Evolutionary conservation across 306 rosid species (phyloP).

Genomic region (Adenanthera pavonina): DNA sequence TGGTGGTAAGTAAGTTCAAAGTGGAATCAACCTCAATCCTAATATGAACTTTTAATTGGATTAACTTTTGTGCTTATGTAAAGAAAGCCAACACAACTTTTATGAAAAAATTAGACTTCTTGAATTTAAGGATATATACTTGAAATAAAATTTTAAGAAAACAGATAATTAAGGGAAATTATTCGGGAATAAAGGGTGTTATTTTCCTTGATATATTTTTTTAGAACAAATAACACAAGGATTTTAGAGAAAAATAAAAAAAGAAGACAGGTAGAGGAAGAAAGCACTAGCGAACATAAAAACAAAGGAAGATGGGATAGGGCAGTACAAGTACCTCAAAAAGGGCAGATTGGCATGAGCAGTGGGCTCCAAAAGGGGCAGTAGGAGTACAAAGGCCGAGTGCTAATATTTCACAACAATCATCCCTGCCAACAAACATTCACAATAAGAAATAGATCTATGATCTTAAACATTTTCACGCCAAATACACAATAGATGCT

Average conservation of each 20-base stretch:
- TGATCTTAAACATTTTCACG: no score
- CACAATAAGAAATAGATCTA: no score
- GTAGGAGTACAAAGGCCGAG: no score
- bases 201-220: slow-evolving; percentile 6
- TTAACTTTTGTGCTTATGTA: background rate
- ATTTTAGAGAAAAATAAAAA: background rate
- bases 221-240: background rate
- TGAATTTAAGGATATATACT: slow-evolving; percentile 17
- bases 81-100: slow-evolving; percentile 50
- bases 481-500: no score
- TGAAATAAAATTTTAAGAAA: background rate
- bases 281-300: background rate
- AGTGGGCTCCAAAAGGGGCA: no score
- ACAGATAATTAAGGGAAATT: slow-evolving; percentile 11
- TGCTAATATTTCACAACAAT: no score
- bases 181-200: slow-evolving; percentile 9
- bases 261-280: background rate
- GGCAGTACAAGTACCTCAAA: slow-evolving; percentile 1
- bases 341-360: background rate
- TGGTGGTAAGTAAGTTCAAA: slow-evolving; percentile 23
- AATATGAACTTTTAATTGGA: slow-evolving; percentile 19
- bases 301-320: background rate
- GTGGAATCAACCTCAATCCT: slow-evolving; percentile 8
- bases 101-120: slow-evolving; percentile 53
- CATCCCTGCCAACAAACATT: no score